phyloP scores from a whole-genome alignment of 805 yeast genomes.

The Cyberlindnera meyerae region DNA sequence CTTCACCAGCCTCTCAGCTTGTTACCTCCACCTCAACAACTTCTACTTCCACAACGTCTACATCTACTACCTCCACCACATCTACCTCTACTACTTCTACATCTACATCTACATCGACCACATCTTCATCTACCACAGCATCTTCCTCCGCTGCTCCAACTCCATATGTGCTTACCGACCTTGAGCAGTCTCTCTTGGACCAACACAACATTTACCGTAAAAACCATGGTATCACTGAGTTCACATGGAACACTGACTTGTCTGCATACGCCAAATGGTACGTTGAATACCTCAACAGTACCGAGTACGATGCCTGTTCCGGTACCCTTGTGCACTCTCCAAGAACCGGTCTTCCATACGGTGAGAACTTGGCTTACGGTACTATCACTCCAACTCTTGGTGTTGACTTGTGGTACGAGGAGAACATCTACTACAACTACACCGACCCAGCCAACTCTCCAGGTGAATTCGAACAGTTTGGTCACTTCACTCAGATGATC shows the following conservation, averaged over 20 bases:
- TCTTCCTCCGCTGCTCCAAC: conserved; percentile 16
- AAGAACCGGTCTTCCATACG: conserved; percentile 45
- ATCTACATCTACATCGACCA: conserved; percentile 14
- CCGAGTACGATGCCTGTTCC: conserved; percentile 47
- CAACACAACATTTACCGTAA: conserved; percentile 50
- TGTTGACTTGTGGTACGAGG: conserved; percentile 73
- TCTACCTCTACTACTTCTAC: conserved; percentile 15
- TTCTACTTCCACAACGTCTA: conserved; percentile 8
- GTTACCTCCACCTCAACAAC: conserved; percentile 5
- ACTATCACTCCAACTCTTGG: conserved; percentile 35
- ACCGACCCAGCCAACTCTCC: conserved; percentile 35
- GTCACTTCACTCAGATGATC: conserved; percentile 74
- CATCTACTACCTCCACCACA: conserved; percentile 12
- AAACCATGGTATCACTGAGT: conserved; percentile 37
- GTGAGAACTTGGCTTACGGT: conserved; percentile 77
- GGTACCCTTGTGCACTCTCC: conserved; percentile 60
- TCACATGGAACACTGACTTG: conserved; percentile 45
- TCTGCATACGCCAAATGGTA: conserved; percentile 46
- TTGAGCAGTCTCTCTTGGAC: conserved; percentile 38
- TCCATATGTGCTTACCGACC: conserved; percentile 25
- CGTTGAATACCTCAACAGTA: conserved; percentile 36
- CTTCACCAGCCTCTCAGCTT: not conserved
- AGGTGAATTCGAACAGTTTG: conserved; percentile 47
- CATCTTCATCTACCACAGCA: conserved; percentile 17
- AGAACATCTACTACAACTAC: conserved; percentile 52